These are phyloP conservation scores for Physcomitrellopsis africana DNA, from an alignment of 225 moss, liverwort and hornwort genomes.

Conservation along the genomic window DNA sequence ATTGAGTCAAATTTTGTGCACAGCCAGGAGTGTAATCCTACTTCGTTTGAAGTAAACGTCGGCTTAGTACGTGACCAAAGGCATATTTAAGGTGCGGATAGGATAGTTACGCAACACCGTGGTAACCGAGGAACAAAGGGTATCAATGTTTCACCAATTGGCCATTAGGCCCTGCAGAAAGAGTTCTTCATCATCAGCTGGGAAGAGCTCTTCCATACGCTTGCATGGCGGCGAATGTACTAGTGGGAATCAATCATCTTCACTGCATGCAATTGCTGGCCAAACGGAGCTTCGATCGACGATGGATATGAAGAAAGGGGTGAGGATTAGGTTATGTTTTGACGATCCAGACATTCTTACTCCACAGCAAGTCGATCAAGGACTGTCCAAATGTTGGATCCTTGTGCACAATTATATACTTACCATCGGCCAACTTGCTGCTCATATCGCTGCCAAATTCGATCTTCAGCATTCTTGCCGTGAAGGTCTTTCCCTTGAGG, in stretches of 20 bases:
- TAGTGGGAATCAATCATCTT: constrained; percentile 12
- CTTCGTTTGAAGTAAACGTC: too few species aligned
- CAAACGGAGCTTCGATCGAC: constrained; percentile 27
- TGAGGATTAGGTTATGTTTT: constrained; percentile 40
- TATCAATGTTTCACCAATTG: constrained; percentile 29
- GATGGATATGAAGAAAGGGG: constrained; percentile 33
- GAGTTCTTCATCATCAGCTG: constrained; percentile 24
- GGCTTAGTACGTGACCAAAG: background rate
- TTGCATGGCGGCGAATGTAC: constrained; percentile 1
- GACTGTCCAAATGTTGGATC: constrained; percentile 44
- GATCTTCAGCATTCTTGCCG: constrained; percentile 40
- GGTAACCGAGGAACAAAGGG: background rate
- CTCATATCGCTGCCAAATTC: constrained; percentile 40
- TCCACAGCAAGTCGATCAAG: constrained; percentile 42
- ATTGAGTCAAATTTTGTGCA: background rate
- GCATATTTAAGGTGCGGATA: background rate
- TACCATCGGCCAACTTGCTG: constrained; percentile 36
- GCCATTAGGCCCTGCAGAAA: constrained; percentile 37
- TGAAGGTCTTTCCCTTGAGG: constrained; percentile 41
- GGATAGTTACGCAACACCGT: constrained; percentile 10
- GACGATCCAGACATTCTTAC: constrained; percentile 34
- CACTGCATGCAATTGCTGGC: constrained; percentile 19
- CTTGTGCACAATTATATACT: constrained; percentile 45
- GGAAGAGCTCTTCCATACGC: constrained; percentile 21
- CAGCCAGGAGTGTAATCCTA: background rate